Conservation (phyloP, 805 yeast species). For the Lipomyces chichibuensis region DNA sequence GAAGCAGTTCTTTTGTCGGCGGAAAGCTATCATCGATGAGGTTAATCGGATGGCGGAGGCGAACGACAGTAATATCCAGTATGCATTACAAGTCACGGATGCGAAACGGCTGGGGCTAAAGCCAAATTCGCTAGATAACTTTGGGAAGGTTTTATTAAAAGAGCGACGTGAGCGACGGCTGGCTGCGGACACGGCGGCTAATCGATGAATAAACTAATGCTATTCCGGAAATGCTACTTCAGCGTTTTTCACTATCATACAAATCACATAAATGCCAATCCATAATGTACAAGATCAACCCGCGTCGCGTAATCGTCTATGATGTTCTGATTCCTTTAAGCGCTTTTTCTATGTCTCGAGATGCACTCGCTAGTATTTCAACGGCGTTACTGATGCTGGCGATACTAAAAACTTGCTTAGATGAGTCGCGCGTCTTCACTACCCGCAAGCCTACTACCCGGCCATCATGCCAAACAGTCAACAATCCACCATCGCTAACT, state of each 20-base stretch:
- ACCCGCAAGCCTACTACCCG: constrained; percentile 59
- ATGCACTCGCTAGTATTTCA: constrained; percentile 16
- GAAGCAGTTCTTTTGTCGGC: constrained; percentile 2
- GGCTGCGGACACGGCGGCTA: background rate
- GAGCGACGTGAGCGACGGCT: background rate
- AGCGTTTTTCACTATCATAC: background rate
- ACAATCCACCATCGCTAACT: constrained; percentile 81
- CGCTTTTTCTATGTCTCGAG: constrained; percentile 22
- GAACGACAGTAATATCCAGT: background rate
- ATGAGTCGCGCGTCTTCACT: constrained; percentile 22
- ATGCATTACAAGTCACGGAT: background rate
- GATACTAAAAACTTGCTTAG: constrained; percentile 23
- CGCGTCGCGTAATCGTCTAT: background rate
- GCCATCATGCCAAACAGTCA: constrained; percentile 72
- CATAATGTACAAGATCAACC: background rate
- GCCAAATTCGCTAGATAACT: background rate
- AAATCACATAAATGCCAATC: background rate
- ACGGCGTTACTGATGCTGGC: constrained; percentile 15
- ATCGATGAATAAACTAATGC: background rate
- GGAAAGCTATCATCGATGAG: constrained; percentile 7
- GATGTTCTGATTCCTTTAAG: constrained; percentile 4
- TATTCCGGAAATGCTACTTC: background rate
- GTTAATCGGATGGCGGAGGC: constrained; percentile 3
- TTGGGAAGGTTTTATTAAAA: background rate
- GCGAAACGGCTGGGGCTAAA: background rate